Conservation (phyloP, 345 rosid species). For the Eucalyptus dawsonii region DNA sequence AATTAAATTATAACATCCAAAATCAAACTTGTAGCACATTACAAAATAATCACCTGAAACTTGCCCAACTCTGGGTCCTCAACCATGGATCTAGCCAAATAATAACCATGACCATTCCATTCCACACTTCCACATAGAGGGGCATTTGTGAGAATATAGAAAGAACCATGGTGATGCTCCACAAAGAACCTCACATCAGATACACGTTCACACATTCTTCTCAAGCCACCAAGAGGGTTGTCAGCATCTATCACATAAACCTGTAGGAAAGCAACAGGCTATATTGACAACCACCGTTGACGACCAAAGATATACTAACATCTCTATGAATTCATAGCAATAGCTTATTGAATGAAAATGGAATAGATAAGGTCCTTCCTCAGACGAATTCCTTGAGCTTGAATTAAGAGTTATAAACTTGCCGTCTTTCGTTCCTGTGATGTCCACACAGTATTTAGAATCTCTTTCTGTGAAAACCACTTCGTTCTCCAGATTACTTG, state of each 20-base stretch:
- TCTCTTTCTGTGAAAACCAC: conserved; percentile 46
- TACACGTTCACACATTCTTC: conserved; percentile 41
- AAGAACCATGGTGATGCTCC: conserved; percentile 68
- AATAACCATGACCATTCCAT: conserved; percentile 33
- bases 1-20: neutral
- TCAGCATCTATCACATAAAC: conserved; percentile 58
- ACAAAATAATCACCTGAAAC: conserved; percentile 42
- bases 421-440: conserved; percentile 91
- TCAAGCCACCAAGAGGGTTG: conserved; percentile 36
- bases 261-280: conserved; percentile 19
- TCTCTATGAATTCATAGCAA: neutral
- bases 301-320: neutral
- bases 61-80: conserved; percentile 29
- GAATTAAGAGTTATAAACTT: conserved; percentile 92
- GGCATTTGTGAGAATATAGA: conserved; percentile 72
- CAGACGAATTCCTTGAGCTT: conserved; percentile 89
- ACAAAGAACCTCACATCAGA: conserved; percentile 58
- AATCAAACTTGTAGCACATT: neutral
- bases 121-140: conserved; percentile 25
- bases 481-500: conserved; percentile 20
- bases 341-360: neutral
- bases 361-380: conserved; percentile 60
- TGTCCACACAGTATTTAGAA: conserved; percentile 73
- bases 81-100: conserved; percentile 39
- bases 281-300: conserved; percentile 2